Conservation (phyloP, 1,284 basidiomycete genomes). For the Tylopilus sp. region DNA sequence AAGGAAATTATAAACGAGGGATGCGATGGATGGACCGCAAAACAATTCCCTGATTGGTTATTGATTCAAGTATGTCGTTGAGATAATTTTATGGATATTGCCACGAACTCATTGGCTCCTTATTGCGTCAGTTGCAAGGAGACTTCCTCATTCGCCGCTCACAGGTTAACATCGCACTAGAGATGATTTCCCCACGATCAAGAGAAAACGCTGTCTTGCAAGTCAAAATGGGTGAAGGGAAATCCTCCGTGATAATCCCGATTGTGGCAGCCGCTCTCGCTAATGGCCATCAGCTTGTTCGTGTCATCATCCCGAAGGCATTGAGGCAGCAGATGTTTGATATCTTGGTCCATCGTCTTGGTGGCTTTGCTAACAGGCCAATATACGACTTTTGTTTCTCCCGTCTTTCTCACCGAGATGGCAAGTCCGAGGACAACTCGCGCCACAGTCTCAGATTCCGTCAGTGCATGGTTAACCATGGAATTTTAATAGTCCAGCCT, state of each 20-base stretch:
- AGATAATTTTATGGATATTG: too few relatives aligned
- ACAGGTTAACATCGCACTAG: constrained; percentile 52
- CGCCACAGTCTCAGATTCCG: too few relatives aligned
- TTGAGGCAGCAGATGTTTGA: constrained; percentile 58
- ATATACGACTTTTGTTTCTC: constrained; percentile 61
- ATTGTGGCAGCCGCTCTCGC: constrained; percentile 53
- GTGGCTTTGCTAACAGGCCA: constrained; percentile 55
- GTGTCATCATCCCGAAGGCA: constrained; percentile 61
- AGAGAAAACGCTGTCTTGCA: too few relatives aligned
- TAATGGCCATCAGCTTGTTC: constrained; percentile 52
- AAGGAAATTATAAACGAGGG: constrained; percentile 27
- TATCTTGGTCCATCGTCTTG: constrained; percentile 53
- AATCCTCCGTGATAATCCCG: too few relatives aligned
- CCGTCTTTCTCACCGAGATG: constrained; percentile 24
- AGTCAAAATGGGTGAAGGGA: too few relatives aligned
- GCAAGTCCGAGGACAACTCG: too few relatives aligned
- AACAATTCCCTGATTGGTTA: constrained; percentile 52
- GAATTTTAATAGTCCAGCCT: constrained; percentile 57
- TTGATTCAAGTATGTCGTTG: constrained; percentile 50
- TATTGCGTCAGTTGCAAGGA: constrained; percentile 21
- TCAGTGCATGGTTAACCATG: constrained; percentile 48
- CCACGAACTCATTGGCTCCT: too few relatives aligned
- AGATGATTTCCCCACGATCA: too few relatives aligned
- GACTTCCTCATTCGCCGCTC: constrained; percentile 25
- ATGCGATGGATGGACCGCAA: constrained; percentile 22